Evolutionary conservation across 495 filamentous ascomycete species (phyloP), one percentile per base, ranked within the genome.

Genomic region (Cetradonia linearis): DNA sequence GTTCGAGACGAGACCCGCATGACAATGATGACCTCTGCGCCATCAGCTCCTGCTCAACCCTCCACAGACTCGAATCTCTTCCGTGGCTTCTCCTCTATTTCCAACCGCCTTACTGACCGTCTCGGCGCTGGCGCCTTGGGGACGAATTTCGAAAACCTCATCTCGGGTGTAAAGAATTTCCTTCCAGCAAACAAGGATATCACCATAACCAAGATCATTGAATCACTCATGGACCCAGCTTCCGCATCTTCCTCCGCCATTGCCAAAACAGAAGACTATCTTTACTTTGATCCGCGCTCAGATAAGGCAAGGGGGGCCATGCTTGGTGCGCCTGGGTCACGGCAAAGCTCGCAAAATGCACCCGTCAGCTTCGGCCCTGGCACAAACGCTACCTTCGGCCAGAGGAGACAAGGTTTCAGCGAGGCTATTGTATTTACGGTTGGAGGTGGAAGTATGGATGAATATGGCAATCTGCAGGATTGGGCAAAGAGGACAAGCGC

Each of bases 141-240:
- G 31, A 84, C 91, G 56, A 96, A 96, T 70, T 91, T 97, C 67
- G 94, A 97, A 66, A 90, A 84, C 28, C 82, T 99, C 33, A 91
- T 99, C 63, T 91, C 89, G n/a, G 92, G 94, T 38, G 92, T 99
- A 73, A 97, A 97, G 76, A 97, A 96, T 71, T 95, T 98, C 76
- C 77, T 98, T 4, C 94, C 94, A 2, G 89, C 83, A 13, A 93
- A 99, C 73, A 88, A 91, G 66, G 94, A 99, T 68, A 79, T 96
- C 5, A 99, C 94, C 0, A 80, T 97, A 44, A 97, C 94, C 54
- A 96, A 97, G 72, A 96, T 99, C 69, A 90, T 90, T 13, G 94
- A 99, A 69, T 95, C 91, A 0, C 85, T 99, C 68, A 99, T 99
- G 94, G 94, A 99, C 70, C 94, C 94, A 0, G 78, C 88, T 40